Evolutionary conservation across 2,329 filamentous ascomycete species (phyloP), one percentile per base, ranked within the genome.

Genomic region (Orbilia brochopaga): DNA sequence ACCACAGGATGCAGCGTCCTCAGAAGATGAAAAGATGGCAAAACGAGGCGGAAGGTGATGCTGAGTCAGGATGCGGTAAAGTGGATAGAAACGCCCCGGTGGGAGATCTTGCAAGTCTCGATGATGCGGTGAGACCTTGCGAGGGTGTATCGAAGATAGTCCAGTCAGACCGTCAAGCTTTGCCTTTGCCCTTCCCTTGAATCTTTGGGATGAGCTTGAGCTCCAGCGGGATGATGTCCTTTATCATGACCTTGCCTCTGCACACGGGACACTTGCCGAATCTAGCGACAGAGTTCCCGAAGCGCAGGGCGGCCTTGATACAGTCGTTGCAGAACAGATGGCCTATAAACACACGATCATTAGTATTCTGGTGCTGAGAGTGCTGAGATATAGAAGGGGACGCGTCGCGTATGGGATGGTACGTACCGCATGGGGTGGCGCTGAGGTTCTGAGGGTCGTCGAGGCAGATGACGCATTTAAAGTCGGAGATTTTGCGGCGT

Each of bases 271-370:
- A 77, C 27, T 74, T 73, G 2, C 76, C 76, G 42, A 65, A 56
- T 6, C 64, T 66, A 15, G 76, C 75, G 51, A 69, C 64, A 15
- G 74, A 69, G 23, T 70, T 67, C 6, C 73, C 74, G 46, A 75
- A 74, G 52, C 75, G 75, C 19, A 77, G 69, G 1, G 76, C 75
- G 4, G 73, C 73, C 40, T 74, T 74, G 17, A 77, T 66, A 35
- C 76, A 77, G 2, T 74, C 63, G 37, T 76, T 74, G 50, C 76
- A 77, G 44, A 76, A 77, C 60, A 76, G 73, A 65, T 77, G 76
- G 10, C 76, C 76, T 77, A 35, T 35, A 53, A 23, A 10, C n/a
- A 55, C 35, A 32, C 27, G n/a, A n/a, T 44, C 19, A 58, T 52
- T 44, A 48, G 44, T 23, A 73, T 56, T 27, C 62, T 54, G 67